Conservation (phyloP, 352 stramenopile genomes). For the Pythium apleroticum region DNA sequence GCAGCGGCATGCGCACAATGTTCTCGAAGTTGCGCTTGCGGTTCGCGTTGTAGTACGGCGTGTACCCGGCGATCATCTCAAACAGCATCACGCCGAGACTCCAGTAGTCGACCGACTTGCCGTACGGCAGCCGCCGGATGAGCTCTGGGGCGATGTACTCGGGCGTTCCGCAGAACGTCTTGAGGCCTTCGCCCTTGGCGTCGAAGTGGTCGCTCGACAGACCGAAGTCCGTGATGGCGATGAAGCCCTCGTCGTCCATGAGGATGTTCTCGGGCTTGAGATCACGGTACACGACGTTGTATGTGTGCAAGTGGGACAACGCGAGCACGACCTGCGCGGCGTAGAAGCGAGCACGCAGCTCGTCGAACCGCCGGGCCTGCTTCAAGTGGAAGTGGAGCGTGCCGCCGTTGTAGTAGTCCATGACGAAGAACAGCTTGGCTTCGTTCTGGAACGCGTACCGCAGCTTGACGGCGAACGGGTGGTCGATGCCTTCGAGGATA, state of each 20-base stretch:
- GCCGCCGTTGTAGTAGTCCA: constrained; percentile 89
- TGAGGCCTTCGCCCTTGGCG: constrained; percentile 65
- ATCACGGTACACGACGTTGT: constrained; percentile 86
- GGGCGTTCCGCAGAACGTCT: constrained; percentile 83
- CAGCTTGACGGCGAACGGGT: constrained; percentile 85
- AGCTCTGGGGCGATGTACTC: constrained; percentile 87
- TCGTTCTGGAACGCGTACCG: constrained; percentile 87
- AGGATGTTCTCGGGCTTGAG: constrained; percentile 88
- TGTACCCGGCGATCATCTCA: constrained; percentile 81
- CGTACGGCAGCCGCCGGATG: constrained; percentile 71
- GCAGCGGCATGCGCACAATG: constrained; percentile 75
- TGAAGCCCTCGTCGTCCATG: constrained; percentile 80
- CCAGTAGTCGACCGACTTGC: constrained; percentile 88
- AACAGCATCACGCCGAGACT: constrained; percentile 83
- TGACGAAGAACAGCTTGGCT: constrained; percentile 87
- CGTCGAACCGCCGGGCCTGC: constrained; percentile 66
- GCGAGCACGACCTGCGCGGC: constrained; percentile 79
- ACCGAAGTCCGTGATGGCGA: constrained; percentile 90
- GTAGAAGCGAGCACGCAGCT: constrained; percentile 73
- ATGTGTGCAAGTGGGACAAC: constrained; percentile 81
- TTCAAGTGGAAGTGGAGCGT: constrained; percentile 84
- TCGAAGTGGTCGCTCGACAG: constrained; percentile 78
- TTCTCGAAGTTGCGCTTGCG: constrained; percentile 88
- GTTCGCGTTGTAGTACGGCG: constrained; percentile 78
- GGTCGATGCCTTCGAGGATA: constrained; percentile 84